Evolutionary conservation across 2,329 filamentous ascomycete species (phyloP).

Genomic region (Neurospora crassa): DNA sequence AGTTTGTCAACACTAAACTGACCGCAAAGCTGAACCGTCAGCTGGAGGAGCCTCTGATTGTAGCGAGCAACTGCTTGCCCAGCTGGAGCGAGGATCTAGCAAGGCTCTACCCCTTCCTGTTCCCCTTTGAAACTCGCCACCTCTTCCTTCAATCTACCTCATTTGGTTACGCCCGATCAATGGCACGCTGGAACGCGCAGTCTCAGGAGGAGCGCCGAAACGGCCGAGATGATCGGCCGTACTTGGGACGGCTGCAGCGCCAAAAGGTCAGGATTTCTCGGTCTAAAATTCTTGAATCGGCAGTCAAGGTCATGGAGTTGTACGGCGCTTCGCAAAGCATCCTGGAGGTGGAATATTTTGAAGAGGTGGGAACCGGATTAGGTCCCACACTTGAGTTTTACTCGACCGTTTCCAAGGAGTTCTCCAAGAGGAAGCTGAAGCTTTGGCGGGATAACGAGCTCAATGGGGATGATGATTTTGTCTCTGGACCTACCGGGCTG

Average conservation of each 20-base stretch:
- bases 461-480: conserved; percentile 64
- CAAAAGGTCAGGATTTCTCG: conserved; percentile 98
- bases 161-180: conserved; percentile 93
- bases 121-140: conserved; percentile 95
- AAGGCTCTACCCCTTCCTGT: conserved; percentile 88
- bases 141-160: conserved; percentile 96
- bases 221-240: conserved; percentile 81
- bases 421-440: conserved; percentile 93
- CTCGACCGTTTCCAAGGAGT: conserved; percentile 92
- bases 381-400: conserved; percentile 97
- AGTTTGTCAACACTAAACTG: conserved; percentile 97
- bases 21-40: conserved; percentile 97
- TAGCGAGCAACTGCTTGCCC: conserved; percentile 91
- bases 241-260: conserved; percentile 81
- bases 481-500: conserved; percentile 72
- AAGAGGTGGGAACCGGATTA: conserved; percentile 92
- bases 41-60: conserved; percentile 90
- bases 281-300: conserved; percentile 89
- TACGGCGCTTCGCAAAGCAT: conserved; percentile 96
- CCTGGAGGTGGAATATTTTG: conserved; percentile 95
- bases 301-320: conserved; percentile 96
- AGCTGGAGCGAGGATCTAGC: conserved; percentile 95
- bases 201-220: conserved; percentile 74
- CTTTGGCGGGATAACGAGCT: conserved; percentile 90
- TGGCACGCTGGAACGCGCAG: conserved; percentile 93